Base-by-base conservation (phyloP, 1,139 yeast genomes). In the Saccharomyces hybrid region DNA sequence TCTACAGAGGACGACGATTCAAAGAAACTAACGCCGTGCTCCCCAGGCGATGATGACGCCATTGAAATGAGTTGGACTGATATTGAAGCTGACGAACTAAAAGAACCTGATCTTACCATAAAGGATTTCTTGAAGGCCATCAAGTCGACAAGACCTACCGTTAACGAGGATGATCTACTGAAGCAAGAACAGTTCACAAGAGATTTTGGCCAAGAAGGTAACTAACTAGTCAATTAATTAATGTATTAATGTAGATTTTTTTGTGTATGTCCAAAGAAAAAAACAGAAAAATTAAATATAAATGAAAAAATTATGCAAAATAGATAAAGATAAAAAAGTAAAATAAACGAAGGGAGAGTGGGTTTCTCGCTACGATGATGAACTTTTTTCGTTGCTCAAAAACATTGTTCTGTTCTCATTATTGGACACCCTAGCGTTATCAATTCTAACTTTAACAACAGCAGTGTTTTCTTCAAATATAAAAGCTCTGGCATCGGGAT, bases 181-280 rank as follows among this genome's bases (percentile, higher is more conserved):
- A 87, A 85, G 67, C 98, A 93, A 71, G 81, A 83, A 53, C 87
- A 88, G 60, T 95, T 95, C 68, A 95, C 99, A 0, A 79, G 79
- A 49, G 99, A 95, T 71, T 95, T 93, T 70, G 99, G 99, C 51
- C 96, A 91, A 67, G 99, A 93, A 71, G 99, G 99, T 54, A 88
- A 88, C 23, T 20, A 20, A 20, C 68, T 89, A 41, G 27, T 28
- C 25, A 11, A n/a, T 29, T 23, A 16, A 11, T 46, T 28, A 9
- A 46, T 26, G 48, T 49, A n/a, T 16, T 38, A 34, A 34, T 14
- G 16, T 50, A 46, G 25, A n/a, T 20, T 46, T 29, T 20, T 23
- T 23, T 20, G 16, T 23, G 16, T 31, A 28, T 14, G 26, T 38
- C 9, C n/a, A 13, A 14, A 29, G 20, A 31, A 47, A 34, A 46